A percentile compares a stretch with the other conserved stretches of the same genome.
phyloP scores from a whole-genome alignment of 306 rosid species.

The Pachyrhizus erosus region DNA sequence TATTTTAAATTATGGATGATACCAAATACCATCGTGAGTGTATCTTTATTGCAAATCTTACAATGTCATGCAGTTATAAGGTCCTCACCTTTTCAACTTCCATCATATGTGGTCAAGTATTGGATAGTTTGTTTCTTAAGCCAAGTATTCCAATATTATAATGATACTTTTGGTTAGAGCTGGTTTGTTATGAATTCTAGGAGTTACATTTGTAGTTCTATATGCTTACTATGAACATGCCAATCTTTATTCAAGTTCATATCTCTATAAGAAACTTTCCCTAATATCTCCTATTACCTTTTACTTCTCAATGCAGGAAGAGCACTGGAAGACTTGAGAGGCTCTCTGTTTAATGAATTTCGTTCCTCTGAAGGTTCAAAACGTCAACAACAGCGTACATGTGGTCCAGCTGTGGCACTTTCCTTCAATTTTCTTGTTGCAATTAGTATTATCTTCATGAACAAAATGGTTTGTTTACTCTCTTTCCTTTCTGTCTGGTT shows the following conservation, averaged over 20 bases:
- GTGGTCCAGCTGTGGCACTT: slow-evolving; percentile 79
- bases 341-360: slow-evolving; percentile 66
- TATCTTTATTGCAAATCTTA: background rate
- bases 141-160: background rate
- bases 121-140: background rate
- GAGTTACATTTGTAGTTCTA: slow-evolving; percentile 2
- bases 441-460: slow-evolving; percentile 78
- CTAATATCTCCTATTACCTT: slow-evolving; percentile 4
- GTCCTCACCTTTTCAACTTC: background rate
- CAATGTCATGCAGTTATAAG: background rate
- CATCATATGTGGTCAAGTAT: background rate
- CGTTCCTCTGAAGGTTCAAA: slow-evolving; percentile 71
- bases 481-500: slow-evolving; percentile 28
- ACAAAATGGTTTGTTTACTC: slow-evolving; percentile 75
- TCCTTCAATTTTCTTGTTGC: slow-evolving; percentile 86
- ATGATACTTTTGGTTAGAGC: background rate
- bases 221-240: background rate
- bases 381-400: slow-evolving; percentile 70
- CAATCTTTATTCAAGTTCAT: background rate
- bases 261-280: slow-evolving; percentile 10
- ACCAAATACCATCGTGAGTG: background rate
- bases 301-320: slow-evolving; percentile 54
- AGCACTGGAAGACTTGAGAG: slow-evolving; percentile 74
- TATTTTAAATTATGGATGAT: background rate
- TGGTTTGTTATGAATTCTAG: background rate